phyloP scores from a whole-genome alignment of 352 stramenopile genomes.

The Phytophthora megakarya region DNA sequence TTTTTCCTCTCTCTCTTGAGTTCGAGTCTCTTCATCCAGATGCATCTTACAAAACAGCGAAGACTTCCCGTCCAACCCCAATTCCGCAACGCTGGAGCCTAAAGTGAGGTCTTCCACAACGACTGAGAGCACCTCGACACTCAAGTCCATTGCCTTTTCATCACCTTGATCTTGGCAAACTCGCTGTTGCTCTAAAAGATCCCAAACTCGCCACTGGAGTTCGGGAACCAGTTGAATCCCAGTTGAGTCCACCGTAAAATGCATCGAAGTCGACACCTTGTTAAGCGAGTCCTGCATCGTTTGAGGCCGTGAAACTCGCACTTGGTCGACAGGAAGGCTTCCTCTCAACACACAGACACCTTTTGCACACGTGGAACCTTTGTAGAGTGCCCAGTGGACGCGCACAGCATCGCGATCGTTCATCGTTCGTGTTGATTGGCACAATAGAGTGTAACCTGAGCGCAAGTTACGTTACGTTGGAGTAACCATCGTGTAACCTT shows the following conservation, averaged over 20 bases:
- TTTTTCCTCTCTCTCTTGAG: background rate
- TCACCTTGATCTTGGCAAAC: background rate
- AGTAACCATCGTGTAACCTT: conserved; percentile 29
- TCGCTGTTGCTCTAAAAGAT: conserved; percentile 17
- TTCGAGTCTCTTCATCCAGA: conserved; percentile 11
- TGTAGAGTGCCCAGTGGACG: conserved; percentile 44
- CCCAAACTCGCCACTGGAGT: conserved; percentile 29
- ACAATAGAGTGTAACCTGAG: conserved; percentile 22
- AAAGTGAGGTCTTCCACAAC: conserved; percentile 37
- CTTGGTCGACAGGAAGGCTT: conserved; percentile 20
- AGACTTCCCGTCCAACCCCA: conserved; percentile 19
- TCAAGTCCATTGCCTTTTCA: background rate
- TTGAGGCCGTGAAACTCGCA: conserved; percentile 7
- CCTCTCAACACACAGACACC: conserved; percentile 25
- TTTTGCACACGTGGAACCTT: conserved; percentile 20
- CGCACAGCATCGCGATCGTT: conserved; percentile 4
- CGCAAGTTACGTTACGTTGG: too few species aligned
- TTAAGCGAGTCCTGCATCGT: background rate
- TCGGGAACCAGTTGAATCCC: conserved; percentile 37
- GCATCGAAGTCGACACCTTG: conserved; percentile 9
- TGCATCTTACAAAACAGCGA: conserved; percentile 41
- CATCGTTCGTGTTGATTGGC: conserved; percentile 12
- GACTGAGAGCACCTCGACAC: conserved; percentile 27
- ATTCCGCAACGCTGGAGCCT: conserved; percentile 21
- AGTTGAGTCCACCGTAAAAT: conserved; percentile 16